Evolutionary conservation across 345 rosid genomes (phyloP).

Genomic region (Arabis hirsuta): DNA sequence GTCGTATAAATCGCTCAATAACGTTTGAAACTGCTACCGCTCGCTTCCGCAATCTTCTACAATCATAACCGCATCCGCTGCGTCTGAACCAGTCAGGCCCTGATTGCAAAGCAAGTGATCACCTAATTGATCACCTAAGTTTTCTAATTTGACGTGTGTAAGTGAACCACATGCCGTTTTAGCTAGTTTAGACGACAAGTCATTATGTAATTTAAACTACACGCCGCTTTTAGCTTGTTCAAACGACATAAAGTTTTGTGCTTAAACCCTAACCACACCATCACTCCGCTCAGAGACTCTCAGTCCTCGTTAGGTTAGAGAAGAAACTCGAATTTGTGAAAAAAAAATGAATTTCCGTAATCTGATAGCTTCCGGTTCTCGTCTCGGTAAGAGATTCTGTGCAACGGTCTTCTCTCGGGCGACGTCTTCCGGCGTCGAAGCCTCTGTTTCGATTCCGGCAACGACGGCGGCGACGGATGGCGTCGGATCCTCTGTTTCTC

Average conservation of each 20-base stretch:
- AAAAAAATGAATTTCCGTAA: conserved; percentile 37
- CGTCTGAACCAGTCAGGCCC: too few species aligned
- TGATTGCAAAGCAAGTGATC: too few species aligned
- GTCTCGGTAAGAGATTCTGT: conserved; percentile 37
- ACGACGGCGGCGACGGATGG: neutral
- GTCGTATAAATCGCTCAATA: too few species aligned
- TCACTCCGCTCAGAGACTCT: neutral
- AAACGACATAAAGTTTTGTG: conserved; percentile 15
- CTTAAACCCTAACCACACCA: conserved; percentile 41
- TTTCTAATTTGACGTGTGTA: too few species aligned
- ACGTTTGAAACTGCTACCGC: too few species aligned
- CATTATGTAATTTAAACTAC: conserved; percentile 13
- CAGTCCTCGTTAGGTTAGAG: conserved; percentile 15
- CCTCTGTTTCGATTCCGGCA: conserved; percentile 28
- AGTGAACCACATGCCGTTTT: neutral
- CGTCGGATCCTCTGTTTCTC: conserved; percentile 4
- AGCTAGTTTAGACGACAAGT: neutral
- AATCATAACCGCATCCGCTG: too few species aligned
- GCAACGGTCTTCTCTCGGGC: conserved; percentile 26
- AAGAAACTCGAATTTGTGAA: neutral
- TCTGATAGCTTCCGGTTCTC: conserved; percentile 38
- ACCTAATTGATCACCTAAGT: too few species aligned
- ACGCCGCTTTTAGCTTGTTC: neutral
- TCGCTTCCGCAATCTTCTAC: too few species aligned
- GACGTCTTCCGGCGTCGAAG: conserved; percentile 11